These are phyloP conservation scores for Physcomitrellopsis africana DNA, from an alignment of 225 moss, liverwort and hornwort species.

Conservation along the genomic window DNA sequence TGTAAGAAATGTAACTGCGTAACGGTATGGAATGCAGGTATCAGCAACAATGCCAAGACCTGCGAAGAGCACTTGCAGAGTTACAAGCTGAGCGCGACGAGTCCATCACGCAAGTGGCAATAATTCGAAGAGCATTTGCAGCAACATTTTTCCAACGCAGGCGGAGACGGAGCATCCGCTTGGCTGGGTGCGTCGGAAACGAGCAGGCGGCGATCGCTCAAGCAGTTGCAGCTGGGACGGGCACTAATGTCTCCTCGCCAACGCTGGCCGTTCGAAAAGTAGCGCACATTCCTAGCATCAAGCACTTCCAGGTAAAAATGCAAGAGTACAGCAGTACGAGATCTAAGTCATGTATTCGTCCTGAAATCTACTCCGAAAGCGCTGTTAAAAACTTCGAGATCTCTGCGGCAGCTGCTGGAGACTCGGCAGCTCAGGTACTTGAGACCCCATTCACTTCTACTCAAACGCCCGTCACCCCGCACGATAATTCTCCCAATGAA, in stretches of 20 bases:
- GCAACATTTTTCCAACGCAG: constrained; percentile 67
- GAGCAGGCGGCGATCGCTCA: constrained; percentile 51
- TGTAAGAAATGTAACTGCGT: not conserved
- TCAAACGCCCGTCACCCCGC: not conserved
- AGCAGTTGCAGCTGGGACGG: constrained; percentile 49
- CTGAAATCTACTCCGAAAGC: constrained; percentile 17
- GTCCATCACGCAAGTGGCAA: constrained; percentile 57
- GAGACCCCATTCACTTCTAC: constrained; percentile 5
- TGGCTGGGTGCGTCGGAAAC: constrained; percentile 26
- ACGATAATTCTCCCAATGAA: constrained; percentile 19
- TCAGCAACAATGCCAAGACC: constrained; percentile 67
- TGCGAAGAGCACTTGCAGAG: constrained; percentile 52
- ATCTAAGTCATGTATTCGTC: constrained; percentile 43
- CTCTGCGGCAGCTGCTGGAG: constrained; percentile 6
- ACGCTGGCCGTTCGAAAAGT: constrained; percentile 26
- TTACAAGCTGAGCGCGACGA: constrained; percentile 69
- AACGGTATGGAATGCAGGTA: constrained; percentile 40
- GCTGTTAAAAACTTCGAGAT: constrained; percentile 5
- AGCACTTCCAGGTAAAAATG: constrained; percentile 57
- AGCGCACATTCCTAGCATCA: constrained; percentile 49
- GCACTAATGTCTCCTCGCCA: constrained; percentile 38
- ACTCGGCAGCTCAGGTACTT: constrained; percentile 8
- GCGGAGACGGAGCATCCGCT: constrained; percentile 51
- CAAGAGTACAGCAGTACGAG: constrained; percentile 42
- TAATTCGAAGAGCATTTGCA: constrained; percentile 65